phyloP scores from a whole-genome alignment of 2,329 filamentous ascomycete genomes.

The Penicillium sp. region DNA sequence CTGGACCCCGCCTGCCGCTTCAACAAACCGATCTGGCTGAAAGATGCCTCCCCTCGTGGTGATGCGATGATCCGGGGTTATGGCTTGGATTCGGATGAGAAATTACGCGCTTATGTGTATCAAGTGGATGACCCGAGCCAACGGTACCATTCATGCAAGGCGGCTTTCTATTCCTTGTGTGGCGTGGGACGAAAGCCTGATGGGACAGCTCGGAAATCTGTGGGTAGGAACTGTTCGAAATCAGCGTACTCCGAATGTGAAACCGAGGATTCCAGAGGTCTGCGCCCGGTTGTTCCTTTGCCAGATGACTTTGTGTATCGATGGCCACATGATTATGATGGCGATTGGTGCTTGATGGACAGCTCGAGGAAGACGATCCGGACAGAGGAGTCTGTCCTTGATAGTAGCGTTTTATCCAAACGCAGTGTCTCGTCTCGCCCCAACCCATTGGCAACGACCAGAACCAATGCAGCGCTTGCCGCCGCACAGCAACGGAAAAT shows the following conservation, averaged over 20 bases:
- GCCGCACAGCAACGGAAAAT: constrained; percentile 42
- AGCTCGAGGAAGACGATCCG: constrained; percentile 16
- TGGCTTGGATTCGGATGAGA: constrained; percentile 44
- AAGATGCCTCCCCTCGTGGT: constrained; percentile 45
- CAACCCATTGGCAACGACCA: constrained; percentile 29
- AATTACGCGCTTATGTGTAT: constrained; percentile 34
- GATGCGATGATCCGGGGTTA: constrained; percentile 45
- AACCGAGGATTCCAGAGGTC: constrained; percentile 45
- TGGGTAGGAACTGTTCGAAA: constrained; percentile 46
- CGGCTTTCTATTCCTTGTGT: constrained; percentile 45
- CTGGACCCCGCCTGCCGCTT: constrained; percentile 41
- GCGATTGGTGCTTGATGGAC: constrained; percentile 41
- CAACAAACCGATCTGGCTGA: constrained; percentile 45
- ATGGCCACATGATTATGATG: constrained; percentile 40
- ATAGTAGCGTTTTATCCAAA: constrained; percentile 29
- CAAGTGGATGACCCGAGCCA: constrained; percentile 38
- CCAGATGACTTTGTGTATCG: constrained; percentile 47
- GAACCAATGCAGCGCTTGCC: constrained; percentile 41
- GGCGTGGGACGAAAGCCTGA: constrained; percentile 45
- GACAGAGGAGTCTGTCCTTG: constrained; percentile 25
- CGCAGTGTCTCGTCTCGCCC: constrained; percentile 28
- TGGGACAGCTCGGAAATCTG: constrained; percentile 41
- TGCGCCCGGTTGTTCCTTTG: constrained; percentile 47
- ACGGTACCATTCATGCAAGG: constrained; percentile 40
- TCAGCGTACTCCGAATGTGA: constrained; percentile 48